These are phyloP conservation scores for Jaltomata sinuosa DNA, from an alignment of 257 asterid genomes.

Conservation along the genomic window DNA sequence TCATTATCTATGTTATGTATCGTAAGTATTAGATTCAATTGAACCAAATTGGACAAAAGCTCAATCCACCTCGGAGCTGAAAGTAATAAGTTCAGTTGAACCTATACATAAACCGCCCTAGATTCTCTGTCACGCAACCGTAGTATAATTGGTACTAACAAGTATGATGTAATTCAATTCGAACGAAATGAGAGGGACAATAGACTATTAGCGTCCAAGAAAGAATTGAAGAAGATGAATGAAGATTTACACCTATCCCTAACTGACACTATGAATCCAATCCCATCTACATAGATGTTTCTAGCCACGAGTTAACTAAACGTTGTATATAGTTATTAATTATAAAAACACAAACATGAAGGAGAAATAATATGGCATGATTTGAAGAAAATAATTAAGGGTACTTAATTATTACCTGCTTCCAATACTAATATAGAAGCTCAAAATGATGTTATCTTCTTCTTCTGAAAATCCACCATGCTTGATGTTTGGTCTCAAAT, in stretches of 20 bases:
- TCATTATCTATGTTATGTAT: too few relatives aligned
- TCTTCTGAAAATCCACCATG: conserved; percentile 73
- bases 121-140: neutral
- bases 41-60: neutral
- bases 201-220: too few relatives aligned
- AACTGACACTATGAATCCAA: too few relatives aligned
- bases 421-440: conserved; percentile 67
- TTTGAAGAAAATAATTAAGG: neutral
- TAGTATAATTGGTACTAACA: too few relatives aligned
- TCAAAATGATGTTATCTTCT: conserved; percentile 67
- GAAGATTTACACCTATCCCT: too few relatives aligned
- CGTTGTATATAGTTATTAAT: neutral
- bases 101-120: too few relatives aligned
- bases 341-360: neutral
- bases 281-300: too few relatives aligned
- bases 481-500: conserved; percentile 64
- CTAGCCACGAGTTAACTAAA: neutral
- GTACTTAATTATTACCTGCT: conserved; percentile 59
- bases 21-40: neutral
- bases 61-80: neutral
- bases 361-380: neutral
- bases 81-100: neutral
- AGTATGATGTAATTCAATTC: too few relatives aligned
- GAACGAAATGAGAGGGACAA: too few relatives aligned
- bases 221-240: too few relatives aligned